phyloP scores from a whole-genome alignment of 2,329 filamentous ascomycete genomes.

The Diplodia corticola region DNA sequence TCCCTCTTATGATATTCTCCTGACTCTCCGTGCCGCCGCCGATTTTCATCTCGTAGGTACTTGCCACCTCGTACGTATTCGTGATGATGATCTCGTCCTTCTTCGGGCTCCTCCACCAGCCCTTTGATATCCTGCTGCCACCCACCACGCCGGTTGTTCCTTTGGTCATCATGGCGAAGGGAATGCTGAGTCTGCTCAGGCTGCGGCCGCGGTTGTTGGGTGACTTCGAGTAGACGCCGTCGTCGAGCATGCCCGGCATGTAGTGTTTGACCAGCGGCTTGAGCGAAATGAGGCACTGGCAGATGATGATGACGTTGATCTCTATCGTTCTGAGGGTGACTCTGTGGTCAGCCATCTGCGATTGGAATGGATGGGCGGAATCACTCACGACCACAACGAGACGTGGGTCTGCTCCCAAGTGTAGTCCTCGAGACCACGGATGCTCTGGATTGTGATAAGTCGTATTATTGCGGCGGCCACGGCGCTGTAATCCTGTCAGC shows the following conservation, averaged over 20 bases:
- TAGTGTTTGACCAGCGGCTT: conserved; percentile 72
- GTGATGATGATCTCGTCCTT: conserved; percentile 15
- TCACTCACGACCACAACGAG: conserved; percentile 1
- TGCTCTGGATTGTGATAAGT: not conserved
- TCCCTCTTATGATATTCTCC: conserved; percentile 2
- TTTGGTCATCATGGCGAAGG: not conserved
- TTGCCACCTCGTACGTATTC: conserved; percentile 4
- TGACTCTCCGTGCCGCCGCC: not conserved
- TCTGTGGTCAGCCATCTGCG: not conserved
- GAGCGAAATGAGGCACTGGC: conserved; percentile 78
- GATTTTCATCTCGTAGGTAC: conserved; percentile 1
- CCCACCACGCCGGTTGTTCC: not conserved
- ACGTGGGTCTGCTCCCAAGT: conserved; percentile 4
- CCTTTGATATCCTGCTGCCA: not conserved
- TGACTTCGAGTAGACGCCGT: conserved; percentile 27
- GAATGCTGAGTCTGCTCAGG: not conserved
- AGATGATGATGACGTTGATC: conserved; percentile 81
- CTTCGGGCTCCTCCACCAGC: not conserved
- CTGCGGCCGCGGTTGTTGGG: not conserved
- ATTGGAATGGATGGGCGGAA: no score
- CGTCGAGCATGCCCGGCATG: conserved; percentile 52
- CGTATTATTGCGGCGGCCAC: not conserved
- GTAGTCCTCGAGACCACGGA: not conserved
- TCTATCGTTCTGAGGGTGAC: conserved; percentile 57
- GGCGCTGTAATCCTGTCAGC: not conserved